A percentile compares a stretch with the other conserved stretches of the same genome.
phyloP scores from a whole-genome alignment of 1,284 basidiomycete species.

The Malassezia nana region DNA sequence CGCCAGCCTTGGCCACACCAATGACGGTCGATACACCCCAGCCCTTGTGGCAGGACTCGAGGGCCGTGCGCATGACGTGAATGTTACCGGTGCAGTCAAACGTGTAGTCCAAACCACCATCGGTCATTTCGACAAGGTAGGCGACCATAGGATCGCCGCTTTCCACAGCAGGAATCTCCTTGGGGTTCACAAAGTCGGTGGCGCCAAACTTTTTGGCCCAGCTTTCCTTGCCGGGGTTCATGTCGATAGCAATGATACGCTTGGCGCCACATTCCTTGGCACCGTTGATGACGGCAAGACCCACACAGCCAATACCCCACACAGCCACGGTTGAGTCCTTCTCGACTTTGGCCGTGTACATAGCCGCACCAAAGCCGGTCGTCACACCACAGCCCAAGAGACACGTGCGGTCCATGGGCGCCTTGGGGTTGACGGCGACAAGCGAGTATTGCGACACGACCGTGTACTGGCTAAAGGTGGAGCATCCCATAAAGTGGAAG shows the following conservation, averaged over 20 bases:
- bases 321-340: slow-evolving; percentile 73
- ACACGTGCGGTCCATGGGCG: slow-evolving; percentile 87
- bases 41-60: slow-evolving; percentile 89
- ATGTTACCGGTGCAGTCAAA: slow-evolving; percentile 92
- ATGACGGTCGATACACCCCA: slow-evolving; percentile 82
- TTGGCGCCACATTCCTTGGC: slow-evolving; percentile 67
- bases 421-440: slow-evolving; percentile 72
- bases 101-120: slow-evolving; percentile 93
- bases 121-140: slow-evolving; percentile 79
- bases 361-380: slow-evolving; percentile 84
- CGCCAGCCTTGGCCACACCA: slow-evolving; percentile 67
- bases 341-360: slow-evolving; percentile 53
- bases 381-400: slow-evolving; percentile 90
- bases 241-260: slow-evolving; percentile 85
- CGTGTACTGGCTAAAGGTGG: slow-evolving; percentile 97
- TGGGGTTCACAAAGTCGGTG: slow-evolving; percentile 88
- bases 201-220: slow-evolving; percentile 93
- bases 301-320: slow-evolving; percentile 92
- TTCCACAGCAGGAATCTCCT: slow-evolving; percentile 54
- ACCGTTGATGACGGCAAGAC: slow-evolving; percentile 68
- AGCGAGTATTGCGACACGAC: slow-evolving; percentile 96
- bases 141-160: slow-evolving; percentile 61
- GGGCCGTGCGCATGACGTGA: slow-evolving; percentile 84
- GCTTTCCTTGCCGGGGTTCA: slow-evolving; percentile 65
- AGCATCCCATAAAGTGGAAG: slow-evolving; percentile 95